Percentiles rank a stretch among this genome's conserved stretches.
Conservation (phyloP, 2,329 filamentous ascomycete species). For the Xylariaceae sp. region DNA sequence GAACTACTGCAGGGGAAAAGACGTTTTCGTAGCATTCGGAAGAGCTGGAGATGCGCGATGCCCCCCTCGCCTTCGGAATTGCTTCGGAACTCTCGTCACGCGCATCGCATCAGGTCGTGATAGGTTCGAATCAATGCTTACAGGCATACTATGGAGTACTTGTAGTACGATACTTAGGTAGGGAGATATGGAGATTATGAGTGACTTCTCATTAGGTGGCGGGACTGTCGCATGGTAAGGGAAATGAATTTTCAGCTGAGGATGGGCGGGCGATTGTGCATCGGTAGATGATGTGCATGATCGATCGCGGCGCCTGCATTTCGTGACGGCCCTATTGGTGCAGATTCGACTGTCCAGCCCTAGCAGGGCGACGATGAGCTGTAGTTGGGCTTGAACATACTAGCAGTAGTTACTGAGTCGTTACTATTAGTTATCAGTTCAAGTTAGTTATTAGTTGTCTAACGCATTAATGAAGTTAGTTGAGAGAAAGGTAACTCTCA, state of each 20-base stretch:
- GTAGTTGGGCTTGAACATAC: neutral
- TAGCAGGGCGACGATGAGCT: neutral
- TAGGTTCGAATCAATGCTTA: neutral
- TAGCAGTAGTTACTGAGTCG: too few species aligned
- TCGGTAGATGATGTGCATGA: slow-evolving; percentile 15
- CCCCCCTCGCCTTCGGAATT: neutral
- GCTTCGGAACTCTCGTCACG: neutral
- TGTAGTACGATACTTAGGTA: too few species aligned
- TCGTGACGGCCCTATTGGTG: neutral
- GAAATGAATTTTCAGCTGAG: slow-evolving; percentile 7
- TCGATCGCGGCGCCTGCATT: slow-evolving; percentile 8
- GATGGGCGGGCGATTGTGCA: neutral
- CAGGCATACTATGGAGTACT: neutral
- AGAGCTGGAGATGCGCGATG: slow-evolving; percentile 6
- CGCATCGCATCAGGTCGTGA: neutral
- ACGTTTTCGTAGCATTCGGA: slow-evolving; percentile 5
- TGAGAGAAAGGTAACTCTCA: too few species aligned
- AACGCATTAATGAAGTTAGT: neutral
- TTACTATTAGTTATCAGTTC: too few species aligned
- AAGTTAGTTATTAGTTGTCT: neutral
- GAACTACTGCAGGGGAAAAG: slow-evolving; percentile 14
- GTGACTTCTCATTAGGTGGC: neutral
- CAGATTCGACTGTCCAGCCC: neutral
- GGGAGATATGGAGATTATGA: neutral
- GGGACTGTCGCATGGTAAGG: neutral